A percentile compares a stretch with the other conserved stretches of the same genome.
Evolutionary conservation across 176 grass and related monocot genomes (phyloP).

Genomic region (Oryza glumipatula): DNA sequence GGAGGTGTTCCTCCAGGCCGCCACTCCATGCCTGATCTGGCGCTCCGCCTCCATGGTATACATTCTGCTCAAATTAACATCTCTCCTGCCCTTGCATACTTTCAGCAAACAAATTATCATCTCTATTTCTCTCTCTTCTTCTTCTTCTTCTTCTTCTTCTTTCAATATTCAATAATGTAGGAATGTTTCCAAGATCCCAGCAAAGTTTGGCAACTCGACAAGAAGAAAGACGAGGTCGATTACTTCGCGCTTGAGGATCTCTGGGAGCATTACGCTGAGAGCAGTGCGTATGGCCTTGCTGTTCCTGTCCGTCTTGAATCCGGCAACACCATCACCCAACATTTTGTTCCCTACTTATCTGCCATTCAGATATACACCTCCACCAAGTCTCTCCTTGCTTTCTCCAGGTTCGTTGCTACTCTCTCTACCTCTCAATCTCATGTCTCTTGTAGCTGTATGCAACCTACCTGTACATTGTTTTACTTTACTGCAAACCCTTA

Average conservation of each 20-base stretch:
- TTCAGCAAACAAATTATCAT: background rate
- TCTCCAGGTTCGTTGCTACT: conserved; percentile 44
- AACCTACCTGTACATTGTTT: background rate
- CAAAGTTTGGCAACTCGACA: conserved; percentile 46
- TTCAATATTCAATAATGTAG: background rate
- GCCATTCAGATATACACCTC: conserved; percentile 73
- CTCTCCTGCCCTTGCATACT: too few relatives aligned
- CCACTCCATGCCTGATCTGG: conserved; percentile 30
- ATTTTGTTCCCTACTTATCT: conserved; percentile 71
- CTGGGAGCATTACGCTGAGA: conserved; percentile 61
- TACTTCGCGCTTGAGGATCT: conserved; percentile 65
- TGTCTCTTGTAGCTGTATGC: too few relatives aligned
- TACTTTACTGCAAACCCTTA: background rate
- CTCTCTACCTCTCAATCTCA: too few relatives aligned
- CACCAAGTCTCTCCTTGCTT: conserved; percentile 35
- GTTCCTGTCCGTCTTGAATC: conserved; percentile 47
- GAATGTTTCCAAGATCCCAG: conserved; percentile 44
- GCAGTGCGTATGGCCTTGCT: conserved; percentile 55
- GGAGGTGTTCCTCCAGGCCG: conserved; percentile 34
- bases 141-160: background rate
- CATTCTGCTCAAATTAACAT: too few relatives aligned
- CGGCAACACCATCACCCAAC: conserved; percentile 42
- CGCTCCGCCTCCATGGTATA: background rate
- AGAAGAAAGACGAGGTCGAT: conserved; percentile 42
- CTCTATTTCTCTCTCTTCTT: too few relatives aligned